Evolutionary conservation across 2,329 filamentous ascomycete genomes (phyloP).

Genomic region (Colletotrichum sp.): DNA sequence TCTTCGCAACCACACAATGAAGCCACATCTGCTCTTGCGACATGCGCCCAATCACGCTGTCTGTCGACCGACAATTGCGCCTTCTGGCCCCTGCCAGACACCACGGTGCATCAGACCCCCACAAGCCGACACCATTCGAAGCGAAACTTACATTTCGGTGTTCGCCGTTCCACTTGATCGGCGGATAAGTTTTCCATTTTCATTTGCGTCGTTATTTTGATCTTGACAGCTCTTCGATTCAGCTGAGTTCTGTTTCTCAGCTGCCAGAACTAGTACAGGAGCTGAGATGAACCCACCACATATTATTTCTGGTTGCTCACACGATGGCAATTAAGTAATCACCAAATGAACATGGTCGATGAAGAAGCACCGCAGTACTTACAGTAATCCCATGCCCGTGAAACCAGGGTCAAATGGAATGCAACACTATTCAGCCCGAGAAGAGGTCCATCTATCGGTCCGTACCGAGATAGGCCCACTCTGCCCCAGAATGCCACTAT

Average conservation of each 20-base stretch:
- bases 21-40: neutral
- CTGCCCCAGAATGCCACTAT: neutral
- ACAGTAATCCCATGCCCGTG: neutral
- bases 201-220: neutral
- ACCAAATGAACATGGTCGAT: neutral
- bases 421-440: neutral
- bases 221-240: neutral
- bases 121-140: neutral
- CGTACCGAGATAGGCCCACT: neutral
- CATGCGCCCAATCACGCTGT: neutral
- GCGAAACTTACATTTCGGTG: neutral
- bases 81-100: neutral
- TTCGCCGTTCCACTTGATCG: neutral
- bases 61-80: neutral
- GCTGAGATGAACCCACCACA: neutral
- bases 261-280: neutral
- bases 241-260: neutral
- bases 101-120: neutral
- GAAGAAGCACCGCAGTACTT: neutral
- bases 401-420: neutral
- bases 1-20: neutral
- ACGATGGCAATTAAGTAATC: fast-evolving
- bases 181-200: neutral
- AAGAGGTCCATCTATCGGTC: neutral
- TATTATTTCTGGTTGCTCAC: neutral